Conservation (phyloP, 2,329 filamentous ascomycete species). For the Phoma herbarum region DNA sequence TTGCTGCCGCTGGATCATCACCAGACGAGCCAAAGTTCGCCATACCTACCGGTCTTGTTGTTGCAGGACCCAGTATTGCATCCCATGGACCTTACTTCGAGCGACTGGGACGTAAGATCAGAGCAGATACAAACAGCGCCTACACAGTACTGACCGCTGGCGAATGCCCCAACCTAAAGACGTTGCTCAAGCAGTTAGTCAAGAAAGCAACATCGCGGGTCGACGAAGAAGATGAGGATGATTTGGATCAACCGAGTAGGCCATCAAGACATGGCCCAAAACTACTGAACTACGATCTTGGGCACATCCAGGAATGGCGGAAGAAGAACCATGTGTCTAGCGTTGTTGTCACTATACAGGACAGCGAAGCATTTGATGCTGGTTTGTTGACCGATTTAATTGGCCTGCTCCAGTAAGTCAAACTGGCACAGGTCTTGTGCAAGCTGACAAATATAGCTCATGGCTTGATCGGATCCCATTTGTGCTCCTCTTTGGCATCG, state of each 20-base stretch:
- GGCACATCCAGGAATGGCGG: constrained; percentile 71
- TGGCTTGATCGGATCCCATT: constrained; percentile 83
- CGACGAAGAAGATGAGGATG: constrained; percentile 65
- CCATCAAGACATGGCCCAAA: constrained; percentile 63
- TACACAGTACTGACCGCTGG: constrained; percentile 74
- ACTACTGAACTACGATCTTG: constrained; percentile 80
- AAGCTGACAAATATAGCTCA: constrained; percentile 54
- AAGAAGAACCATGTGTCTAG: constrained; percentile 63
- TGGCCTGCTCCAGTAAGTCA: constrained; percentile 69
- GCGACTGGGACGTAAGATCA: constrained; percentile 64
- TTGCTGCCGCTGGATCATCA: constrained; percentile 40
- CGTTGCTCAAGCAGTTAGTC: constrained; percentile 76
- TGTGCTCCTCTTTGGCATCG: constrained; percentile 78
- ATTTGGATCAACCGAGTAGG: constrained; percentile 22
- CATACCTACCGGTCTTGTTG: constrained; percentile 75
- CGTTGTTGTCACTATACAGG: constrained; percentile 78
- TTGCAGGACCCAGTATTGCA: constrained; percentile 80
- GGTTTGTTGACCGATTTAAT: constrained; percentile 76
- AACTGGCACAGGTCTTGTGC: background rate
- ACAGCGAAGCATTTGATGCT: constrained; percentile 83
- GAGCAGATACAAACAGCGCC: constrained; percentile 55
- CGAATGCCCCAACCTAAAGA: constrained; percentile 78
- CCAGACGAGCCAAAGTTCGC: constrained; percentile 51
- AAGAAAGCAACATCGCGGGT: constrained; percentile 67
- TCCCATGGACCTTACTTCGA: constrained; percentile 78